Evolutionary conservation across 331 rosid species (phyloP), one percentile per base, ranked within the genome.

Genomic region (Pyrus hybrid): DNA sequence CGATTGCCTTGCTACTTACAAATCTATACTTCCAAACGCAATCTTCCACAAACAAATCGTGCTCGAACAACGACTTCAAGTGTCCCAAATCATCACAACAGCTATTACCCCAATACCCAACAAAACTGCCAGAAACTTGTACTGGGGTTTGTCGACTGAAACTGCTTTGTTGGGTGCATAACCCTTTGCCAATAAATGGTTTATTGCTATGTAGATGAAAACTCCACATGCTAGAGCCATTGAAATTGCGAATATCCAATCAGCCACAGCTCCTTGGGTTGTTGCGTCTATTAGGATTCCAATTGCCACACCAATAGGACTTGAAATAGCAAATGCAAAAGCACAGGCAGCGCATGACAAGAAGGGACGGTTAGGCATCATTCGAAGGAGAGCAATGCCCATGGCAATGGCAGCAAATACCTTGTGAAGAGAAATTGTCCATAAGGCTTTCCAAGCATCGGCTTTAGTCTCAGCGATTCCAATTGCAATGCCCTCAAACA

Each of bases 171-270:
- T 85, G 32, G 97, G 85, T 16, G 5, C n/a, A 63, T 85, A 88
- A 13, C 98, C 98, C 71, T 93, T 91, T 2, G 91, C 73, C 70
- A 91, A 75, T 0, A 93, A 84, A 86, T 93, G 98, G 81, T 89
- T 93, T 67, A 91, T 70, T 2, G 97, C 79, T 9, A 93, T 91
- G 77, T 91, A 93, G 63, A 93, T 75, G 72, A 93, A 93, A 70
- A 93, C 91, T 21, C 98, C 98, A 82, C 93, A 91, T 35, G 98
- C 98, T 56, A 93, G n/a, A 47, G 91, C 88, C 98, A 93, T 93
- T 2, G 97, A 87, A 67, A 93, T 89, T 6, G 96, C 91, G 13
- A 85, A 93, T 66, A 86, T 86, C 98, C 98, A 93, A 87, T 91
- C 94, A 0, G 93, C 93, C 51, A 75, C 81, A 22, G 28, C 22